phyloP scores from a whole-genome alignment of 2,329 filamentous ascomycete species.

The Botrytis sinoallii region DNA sequence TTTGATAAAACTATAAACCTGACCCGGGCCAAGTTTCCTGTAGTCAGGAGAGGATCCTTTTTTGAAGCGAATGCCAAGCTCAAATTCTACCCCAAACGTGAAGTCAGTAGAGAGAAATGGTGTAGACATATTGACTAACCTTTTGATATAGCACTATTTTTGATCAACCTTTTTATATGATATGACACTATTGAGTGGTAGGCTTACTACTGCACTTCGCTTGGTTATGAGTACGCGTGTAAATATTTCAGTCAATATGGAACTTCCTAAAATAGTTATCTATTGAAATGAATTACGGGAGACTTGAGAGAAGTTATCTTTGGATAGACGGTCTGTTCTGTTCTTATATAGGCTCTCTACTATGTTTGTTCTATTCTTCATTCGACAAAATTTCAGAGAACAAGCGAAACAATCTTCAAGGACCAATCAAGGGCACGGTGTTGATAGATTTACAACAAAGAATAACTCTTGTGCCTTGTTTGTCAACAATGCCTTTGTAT shows the following conservation, averaged over 20 bases:
- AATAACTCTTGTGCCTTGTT: background rate
- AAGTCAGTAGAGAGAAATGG: background rate
- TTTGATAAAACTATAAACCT: background rate
- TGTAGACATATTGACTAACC: background rate
- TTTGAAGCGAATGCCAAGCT: slow-evolving; percentile 1
- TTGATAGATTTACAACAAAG: background rate
- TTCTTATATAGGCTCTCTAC: background rate
- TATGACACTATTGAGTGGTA: background rate
- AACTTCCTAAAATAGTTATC: background rate
- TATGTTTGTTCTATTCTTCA: background rate
- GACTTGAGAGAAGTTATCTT: background rate
- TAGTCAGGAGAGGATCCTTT: background rate
- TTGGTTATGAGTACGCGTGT: background rate
- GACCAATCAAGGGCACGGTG: background rate
- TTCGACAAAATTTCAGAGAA: background rate
- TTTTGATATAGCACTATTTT: background rate
- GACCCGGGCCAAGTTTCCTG: background rate
- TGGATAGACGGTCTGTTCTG: background rate
- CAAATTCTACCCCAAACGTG: slow-evolving; percentile 15
- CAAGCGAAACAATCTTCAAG: background rate
- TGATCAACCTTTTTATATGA: background rate
- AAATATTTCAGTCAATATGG: background rate
- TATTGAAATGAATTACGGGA: background rate
- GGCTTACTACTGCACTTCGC: background rate
- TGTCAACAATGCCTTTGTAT: background rate